phyloP scores from a whole-genome alignment of 768 basidiomycete genomes.

The Candolleomyces eurysporus region DNA sequence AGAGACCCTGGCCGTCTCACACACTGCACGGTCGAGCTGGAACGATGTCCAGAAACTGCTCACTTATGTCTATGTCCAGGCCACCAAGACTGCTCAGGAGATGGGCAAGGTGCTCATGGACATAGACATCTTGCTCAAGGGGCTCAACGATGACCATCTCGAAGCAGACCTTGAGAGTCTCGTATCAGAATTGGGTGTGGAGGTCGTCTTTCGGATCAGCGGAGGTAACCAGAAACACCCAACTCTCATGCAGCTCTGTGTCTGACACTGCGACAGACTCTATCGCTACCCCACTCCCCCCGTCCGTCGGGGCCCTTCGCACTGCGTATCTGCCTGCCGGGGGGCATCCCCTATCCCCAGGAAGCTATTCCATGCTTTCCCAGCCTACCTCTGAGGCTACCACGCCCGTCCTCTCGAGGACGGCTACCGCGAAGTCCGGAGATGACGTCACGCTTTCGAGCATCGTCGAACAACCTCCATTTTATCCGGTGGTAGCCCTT shows the following conservation, averaged over 20 bases:
- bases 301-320: conserved; percentile 36
- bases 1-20: conserved; percentile 33
- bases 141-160: conserved; percentile 41
- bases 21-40: conserved; percentile 47
- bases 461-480: conserved; percentile 19
- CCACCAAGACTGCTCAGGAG: conserved; percentile 71
- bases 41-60: conserved; percentile 71
- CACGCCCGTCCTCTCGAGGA: conserved; percentile 13
- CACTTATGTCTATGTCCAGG: conserved; percentile 82
- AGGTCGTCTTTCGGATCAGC: conserved; percentile 47
- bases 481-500: conserved; percentile 72
- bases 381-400: background rate
- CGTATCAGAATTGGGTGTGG: conserved; percentile 29
- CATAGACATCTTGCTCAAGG: conserved; percentile 73
- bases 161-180: conserved; percentile 34
- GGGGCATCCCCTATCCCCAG: conserved; percentile 17
- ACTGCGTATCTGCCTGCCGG: conserved; percentile 34
- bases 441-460: background rate
- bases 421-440: background rate
- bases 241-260: background rate
- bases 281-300: conserved; percentile 41
- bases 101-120: conserved; percentile 69
- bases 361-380: background rate
- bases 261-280: conserved; percentile 28
- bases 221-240: conserved; percentile 36